Conservation (phyloP, 768 basidiomycete genomes). For the Pleurotus tuoliensis region DNA sequence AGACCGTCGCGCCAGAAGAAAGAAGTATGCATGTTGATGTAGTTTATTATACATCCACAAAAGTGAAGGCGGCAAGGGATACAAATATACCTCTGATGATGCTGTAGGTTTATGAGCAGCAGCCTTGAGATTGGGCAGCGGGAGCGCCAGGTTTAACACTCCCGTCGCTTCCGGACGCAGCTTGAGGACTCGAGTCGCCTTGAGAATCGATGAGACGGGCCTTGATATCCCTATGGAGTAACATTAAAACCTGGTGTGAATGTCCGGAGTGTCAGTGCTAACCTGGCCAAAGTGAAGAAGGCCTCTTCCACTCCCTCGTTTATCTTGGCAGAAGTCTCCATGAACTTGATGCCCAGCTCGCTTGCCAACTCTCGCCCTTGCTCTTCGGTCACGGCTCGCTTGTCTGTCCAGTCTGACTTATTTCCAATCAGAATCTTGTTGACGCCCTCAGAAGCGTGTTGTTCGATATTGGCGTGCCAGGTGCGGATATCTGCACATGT, state of each 20-base stretch:
- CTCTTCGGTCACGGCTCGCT: conserved; percentile 86
- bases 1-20: background rate
- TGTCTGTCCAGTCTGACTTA: conserved; percentile 98
- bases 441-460: conserved; percentile 97
- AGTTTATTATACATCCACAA: conserved; percentile 4
- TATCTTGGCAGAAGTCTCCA: conserved; percentile 96
- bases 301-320: conserved; percentile 99
- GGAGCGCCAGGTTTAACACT: conserved; percentile 68
- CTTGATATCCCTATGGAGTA: conserved; percentile 84
- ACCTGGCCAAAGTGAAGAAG: conserved; percentile 97
- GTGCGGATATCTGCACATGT: conserved; percentile 81
- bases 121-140: conserved; percentile 28
- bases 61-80: background rate
- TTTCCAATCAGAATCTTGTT: conserved; percentile 99
- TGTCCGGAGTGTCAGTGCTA: conserved; percentile 20
- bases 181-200: conserved; percentile 50
- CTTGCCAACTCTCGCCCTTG: conserved; percentile 90
- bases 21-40: conserved; percentile 4
- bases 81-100: background rate
- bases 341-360: conserved; percentile 93
- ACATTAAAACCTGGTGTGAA: background rate
- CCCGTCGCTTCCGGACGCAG: conserved; percentile 42
- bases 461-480: conserved; percentile 97
- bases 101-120: conserved; percentile 4
- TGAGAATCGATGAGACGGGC: conserved; percentile 94